Conservation (phyloP, 225 moss, liverwort and hornwort genomes). For the Sphagnum tenellum region DNA sequence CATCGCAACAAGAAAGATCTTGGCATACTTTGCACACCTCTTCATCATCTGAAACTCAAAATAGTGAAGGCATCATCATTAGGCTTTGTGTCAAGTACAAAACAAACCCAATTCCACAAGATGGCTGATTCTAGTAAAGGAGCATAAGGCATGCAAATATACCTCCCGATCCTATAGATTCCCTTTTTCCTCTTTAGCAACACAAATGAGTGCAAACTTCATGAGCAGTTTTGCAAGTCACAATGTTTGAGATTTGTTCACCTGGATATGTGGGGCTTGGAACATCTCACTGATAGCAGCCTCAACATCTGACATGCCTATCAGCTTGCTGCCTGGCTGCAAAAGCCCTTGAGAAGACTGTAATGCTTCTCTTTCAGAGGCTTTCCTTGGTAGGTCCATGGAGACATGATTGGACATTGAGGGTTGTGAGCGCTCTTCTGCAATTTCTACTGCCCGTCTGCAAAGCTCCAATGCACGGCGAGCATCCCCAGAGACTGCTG, state of each 20-base stretch:
- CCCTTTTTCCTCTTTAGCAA: too few relatives aligned
- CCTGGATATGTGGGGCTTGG: conserved; percentile 91
- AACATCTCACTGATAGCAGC: conserved; percentile 90
- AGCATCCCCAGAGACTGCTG: conserved; percentile 90
- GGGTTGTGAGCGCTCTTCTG: conserved; percentile 46
- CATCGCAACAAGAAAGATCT: conserved; percentile 87
- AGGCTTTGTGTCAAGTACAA: too few relatives aligned
- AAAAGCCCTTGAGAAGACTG: conserved; percentile 4
- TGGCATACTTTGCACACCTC: conserved; percentile 62
- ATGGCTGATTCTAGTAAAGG: too few relatives aligned
- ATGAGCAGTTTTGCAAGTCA: too few relatives aligned
- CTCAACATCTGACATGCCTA: conserved; percentile 83
- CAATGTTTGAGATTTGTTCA: neutral
- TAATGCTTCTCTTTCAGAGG: neutral
- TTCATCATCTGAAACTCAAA: conserved; percentile 58
- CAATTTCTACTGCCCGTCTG: conserved; percentile 77
- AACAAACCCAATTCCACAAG: too few relatives aligned
- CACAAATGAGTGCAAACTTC: too few relatives aligned
- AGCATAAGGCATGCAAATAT: too few relatives aligned
- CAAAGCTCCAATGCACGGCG: conserved; percentile 92
- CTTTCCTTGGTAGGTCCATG: conserved; percentile 4
- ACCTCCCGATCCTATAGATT: too few relatives aligned
- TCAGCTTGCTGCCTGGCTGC: conserved; percentile 18
- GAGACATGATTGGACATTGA: conserved; percentile 4
- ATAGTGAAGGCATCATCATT: too few relatives aligned